Percentiles rank a stretch among this genome's conserved stretches.
phyloP scores from a whole-genome alignment of 768 basidiomycete genomes.

The Clitopilus hobsonii region DNA sequence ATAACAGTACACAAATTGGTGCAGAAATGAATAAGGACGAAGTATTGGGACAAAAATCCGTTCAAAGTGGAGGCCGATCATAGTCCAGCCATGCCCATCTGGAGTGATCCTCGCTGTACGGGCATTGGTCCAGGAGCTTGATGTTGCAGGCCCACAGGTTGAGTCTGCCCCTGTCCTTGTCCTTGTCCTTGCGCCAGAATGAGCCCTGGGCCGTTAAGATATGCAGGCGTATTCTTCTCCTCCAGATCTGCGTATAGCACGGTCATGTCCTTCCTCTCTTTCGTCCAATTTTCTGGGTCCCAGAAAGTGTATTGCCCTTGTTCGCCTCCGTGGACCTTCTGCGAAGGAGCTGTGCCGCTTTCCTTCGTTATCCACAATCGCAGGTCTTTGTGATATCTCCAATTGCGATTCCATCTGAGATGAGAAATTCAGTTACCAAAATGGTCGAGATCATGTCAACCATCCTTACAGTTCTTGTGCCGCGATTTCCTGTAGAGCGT shows the following conservation, averaged over 20 bases:
- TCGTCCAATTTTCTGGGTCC: conserved; percentile 77
- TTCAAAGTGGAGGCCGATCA: conserved; percentile 12
- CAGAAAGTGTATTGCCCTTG: conserved; percentile 89
- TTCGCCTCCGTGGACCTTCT: conserved; percentile 78
- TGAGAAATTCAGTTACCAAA: neutral
- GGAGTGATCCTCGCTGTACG: conserved; percentile 39
- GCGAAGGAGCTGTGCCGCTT: conserved; percentile 67
- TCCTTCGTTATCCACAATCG: conserved; percentile 87
- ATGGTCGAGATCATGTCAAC: neutral
- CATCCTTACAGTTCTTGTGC: conserved; percentile 87
- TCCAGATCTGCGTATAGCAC: conserved; percentile 72
- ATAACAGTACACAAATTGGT: conserved; percentile 12
- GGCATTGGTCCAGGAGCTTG: conserved; percentile 22
- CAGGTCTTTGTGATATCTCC: conserved; percentile 94
- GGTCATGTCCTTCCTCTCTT: conserved; percentile 74
- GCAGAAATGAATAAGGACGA: neutral
- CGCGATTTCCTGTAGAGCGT: conserved; percentile 90
- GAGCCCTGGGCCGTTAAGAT: conserved; percentile 46
- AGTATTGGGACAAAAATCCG: neutral
- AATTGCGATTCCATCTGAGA: conserved; percentile 84
- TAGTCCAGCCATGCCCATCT: conserved; percentile 49
- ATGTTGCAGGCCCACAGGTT: conserved; percentile 33
- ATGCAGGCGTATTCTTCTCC: conserved; percentile 66
- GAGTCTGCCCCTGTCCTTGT: too few relatives aligned
- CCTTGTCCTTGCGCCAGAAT: conserved; percentile 31